These are phyloP conservation scores for Spergularia marina DNA, from an alignment of 148 eudicot genomes.

Conservation along the genomic window DNA sequence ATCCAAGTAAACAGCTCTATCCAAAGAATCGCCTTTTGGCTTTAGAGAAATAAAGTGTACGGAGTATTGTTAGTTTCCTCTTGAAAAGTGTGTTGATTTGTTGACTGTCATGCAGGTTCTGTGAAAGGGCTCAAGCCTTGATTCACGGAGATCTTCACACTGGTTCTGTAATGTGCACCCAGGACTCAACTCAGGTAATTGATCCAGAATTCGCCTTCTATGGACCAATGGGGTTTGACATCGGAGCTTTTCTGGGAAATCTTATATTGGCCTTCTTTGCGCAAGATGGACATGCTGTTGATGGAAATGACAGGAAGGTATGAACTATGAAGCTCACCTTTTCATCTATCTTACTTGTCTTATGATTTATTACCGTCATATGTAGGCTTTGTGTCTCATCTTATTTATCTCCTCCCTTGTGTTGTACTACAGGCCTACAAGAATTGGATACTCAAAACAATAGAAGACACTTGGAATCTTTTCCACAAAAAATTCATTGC, in stretches of 20 bases:
- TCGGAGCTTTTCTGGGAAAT: constrained; percentile 91
- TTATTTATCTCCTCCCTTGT: not conserved
- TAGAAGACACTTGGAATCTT: constrained; percentile 77
- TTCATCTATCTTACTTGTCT: not conserved
- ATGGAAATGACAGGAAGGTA: constrained; percentile 64
- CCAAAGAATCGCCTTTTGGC: not conserved
- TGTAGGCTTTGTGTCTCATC: no score
- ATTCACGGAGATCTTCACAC: constrained; percentile 96
- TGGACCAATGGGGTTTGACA: constrained; percentile 94
- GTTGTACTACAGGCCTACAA: constrained; percentile 55
- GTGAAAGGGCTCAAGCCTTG: constrained; percentile 91
- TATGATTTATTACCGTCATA: no score
- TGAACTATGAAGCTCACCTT: not conserved
- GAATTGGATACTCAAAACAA: constrained; percentile 63
- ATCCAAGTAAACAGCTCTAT: constrained; percentile 50
- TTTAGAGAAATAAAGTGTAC: not conserved
- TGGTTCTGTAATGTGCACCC: constrained; percentile 88
- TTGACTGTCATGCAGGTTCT: constrained; percentile 52
- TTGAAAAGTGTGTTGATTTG: not conserved
- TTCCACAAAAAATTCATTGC: constrained; percentile 64
- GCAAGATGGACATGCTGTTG: constrained; percentile 79
- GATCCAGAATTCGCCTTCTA: constrained; percentile 96
- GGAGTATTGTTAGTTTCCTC: not conserved
- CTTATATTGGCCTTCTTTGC: constrained; percentile 78
- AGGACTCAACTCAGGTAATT: constrained; percentile 84